Evolutionary conservation across 495 filamentous ascomycete genomes (phyloP).

Genomic region (Xylaria cubensis): DNA sequence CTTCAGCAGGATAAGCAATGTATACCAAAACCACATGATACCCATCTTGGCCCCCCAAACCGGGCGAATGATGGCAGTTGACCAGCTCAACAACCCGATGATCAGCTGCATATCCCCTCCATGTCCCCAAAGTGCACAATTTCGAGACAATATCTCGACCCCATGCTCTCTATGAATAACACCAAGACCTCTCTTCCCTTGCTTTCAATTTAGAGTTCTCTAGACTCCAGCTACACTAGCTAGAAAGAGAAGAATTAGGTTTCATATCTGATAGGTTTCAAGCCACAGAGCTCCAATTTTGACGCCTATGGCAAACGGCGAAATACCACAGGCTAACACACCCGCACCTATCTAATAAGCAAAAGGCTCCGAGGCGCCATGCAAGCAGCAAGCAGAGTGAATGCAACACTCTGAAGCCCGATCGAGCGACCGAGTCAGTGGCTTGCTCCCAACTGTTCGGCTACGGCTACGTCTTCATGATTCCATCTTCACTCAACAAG

Average conservation of each 20-base stretch:
- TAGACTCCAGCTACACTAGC: slow-evolving; percentile 13
- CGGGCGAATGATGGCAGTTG: slow-evolving; percentile 15
- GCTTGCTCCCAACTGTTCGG: slow-evolving; percentile 6
- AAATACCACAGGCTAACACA: slow-evolving; percentile 16
- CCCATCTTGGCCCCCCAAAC: slow-evolving; percentile 27
- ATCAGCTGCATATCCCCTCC: slow-evolving; percentile 1
- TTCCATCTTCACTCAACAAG: slow-evolving; percentile 21
- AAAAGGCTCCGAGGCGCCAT: slow-evolving; percentile 8
- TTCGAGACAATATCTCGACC: neutral
- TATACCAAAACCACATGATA: slow-evolving; percentile 39
- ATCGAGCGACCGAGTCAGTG: slow-evolving; percentile 17
- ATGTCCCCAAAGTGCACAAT: slow-evolving; percentile 14
- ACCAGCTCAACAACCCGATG: slow-evolving; percentile 10
- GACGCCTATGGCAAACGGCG: slow-evolving; percentile 25
- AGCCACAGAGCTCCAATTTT: slow-evolving; percentile 28
- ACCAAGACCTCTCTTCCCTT: neutral
- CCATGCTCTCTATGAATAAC: neutral
- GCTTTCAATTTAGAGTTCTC: slow-evolving; percentile 8
- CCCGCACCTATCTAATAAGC: slow-evolving; percentile 6
- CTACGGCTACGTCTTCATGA: slow-evolving; percentile 29
- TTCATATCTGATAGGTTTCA: slow-evolving; percentile 29
- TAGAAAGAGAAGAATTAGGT: slow-evolving; percentile 22
- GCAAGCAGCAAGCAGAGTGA: slow-evolving; percentile 20
- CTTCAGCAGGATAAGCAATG: slow-evolving; percentile 33
- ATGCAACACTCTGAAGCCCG: slow-evolving; percentile 5